Base-by-base conservation (phyloP, 495 filamentous ascomycete species). In the Neurospora sp. region DNA sequence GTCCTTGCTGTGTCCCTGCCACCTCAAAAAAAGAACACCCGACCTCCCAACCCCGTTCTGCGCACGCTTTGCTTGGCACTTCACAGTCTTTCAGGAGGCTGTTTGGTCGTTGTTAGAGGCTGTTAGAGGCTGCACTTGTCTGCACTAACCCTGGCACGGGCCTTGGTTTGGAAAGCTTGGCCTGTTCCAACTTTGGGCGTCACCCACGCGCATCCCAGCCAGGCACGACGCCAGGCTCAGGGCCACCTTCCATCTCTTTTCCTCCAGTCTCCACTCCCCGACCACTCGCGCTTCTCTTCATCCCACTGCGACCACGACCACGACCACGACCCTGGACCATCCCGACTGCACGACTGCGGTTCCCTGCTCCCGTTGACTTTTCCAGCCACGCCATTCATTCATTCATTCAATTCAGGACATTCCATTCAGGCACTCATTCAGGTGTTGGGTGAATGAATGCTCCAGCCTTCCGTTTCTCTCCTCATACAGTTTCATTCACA, bases 361-460 rank as follows among this genome's bases (percentile, higher is more conserved):
- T 61, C 53, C 53, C 53, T 39, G 47, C 71, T 69, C 71, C 70
- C 73, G 53, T 61, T 68, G 69, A 73, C 71, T 77, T 77, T 80
- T 78, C 78, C 78, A 80, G 77, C 77, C 77, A 80, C 78, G 78
- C 73, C 38, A 72, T 74, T 72, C 47, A 39, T 68, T 71, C 47
- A 31, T 31, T 61, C 53, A 61, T 16, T 61, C 22, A 35, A 31
- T 61, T 31, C 53, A 18, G 53, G 53, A 59, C 22, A 59, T 59
- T 59, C 47, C 47, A 59, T 27, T 27, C 53, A n/a, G 42, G 42
- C 31, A 35, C n/a, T 45, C 18, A 45, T 45, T 45, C 44, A 9
- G 44, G 18, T 20, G n/a, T 20, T 22, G 8, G 9, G 45, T 31
- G 22, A 8, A 37, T 37, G 31, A 37, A 16, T 61, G 53, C 53